Conservation (phyloP, 1,284 basidiomycete genomes). For the Xanthoconium separans region DNA sequence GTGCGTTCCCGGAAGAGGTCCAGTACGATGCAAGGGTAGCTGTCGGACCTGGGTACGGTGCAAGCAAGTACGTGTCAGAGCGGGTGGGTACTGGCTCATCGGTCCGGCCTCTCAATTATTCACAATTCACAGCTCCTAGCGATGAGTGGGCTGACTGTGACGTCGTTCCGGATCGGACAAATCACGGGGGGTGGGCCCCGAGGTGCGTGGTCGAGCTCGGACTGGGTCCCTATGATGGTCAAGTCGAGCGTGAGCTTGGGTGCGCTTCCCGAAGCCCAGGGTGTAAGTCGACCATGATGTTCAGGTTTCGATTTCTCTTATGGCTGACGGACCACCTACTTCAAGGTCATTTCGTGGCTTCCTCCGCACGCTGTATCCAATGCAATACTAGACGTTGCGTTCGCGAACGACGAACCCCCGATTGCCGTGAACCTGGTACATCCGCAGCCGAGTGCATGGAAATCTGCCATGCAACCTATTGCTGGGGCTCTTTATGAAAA, state of each 20-base stretch:
- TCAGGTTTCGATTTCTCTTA: not conserved
- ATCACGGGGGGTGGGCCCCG: slow-evolving; percentile 17
- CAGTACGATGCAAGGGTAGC: slow-evolving; percentile 15
- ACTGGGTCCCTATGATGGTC: slow-evolving; percentile 27
- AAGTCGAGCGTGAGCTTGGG: slow-evolving; percentile 25
- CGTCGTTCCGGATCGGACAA: slow-evolving; percentile 25
- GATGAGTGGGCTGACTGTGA: slow-evolving; percentile 16
- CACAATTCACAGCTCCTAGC: slow-evolving; percentile 14
- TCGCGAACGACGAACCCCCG: not conserved
- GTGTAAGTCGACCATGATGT: slow-evolving; percentile 12
- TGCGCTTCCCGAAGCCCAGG: slow-evolving; percentile 20
- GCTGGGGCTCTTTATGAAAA: not conserved
- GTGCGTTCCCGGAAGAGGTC: slow-evolving; percentile 22
- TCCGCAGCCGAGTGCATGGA: not conserved
- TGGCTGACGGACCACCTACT: not conserved
- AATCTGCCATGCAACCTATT: not conserved
- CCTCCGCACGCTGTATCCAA: not conserved
- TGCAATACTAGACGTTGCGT: not conserved
- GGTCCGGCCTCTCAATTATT: not conserved
- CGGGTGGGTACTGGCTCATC: slow-evolving; percentile 18
- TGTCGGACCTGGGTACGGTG: slow-evolving; percentile 21
- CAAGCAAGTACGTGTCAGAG: slow-evolving; percentile 27
- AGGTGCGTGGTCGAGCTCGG: slow-evolving; percentile 25
- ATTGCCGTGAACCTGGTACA: not conserved
- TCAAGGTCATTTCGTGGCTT: not conserved